Base-by-base conservation (phyloP, 345 rosid genomes). In the Salix brachista region DNA sequence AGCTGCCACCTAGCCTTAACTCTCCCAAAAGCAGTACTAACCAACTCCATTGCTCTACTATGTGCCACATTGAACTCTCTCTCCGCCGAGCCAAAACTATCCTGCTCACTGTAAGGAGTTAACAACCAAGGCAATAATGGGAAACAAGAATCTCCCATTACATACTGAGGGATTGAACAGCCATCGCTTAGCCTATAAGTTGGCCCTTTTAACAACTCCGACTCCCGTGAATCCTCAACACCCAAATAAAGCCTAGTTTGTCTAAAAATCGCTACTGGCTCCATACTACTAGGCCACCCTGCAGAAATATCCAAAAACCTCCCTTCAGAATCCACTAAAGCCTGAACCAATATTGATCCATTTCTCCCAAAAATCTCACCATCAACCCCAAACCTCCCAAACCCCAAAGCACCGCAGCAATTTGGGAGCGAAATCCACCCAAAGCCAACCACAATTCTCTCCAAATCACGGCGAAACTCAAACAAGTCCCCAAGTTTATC, bases 81-180 rank as follows among this genome's bases (percentile, higher is more conserved):
- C 76, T 80, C 79, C 0, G 78, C 78, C 1, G 82, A 85, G 48
- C 87, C 76, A 8, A 83, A 85, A 78, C 89, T 83, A 54, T 84
- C 83, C n/a, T 85, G 91, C 30, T 87, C 92, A 18, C 79, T 77
- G 61, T 87, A 94, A 70, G 95, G 94, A 52, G 94, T 89, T 78
- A 91, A 44, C 68, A 94, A 92, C 98, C 97, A 94, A 14, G 91
- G 85, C 74, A 89, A 67, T 23, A 89, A 81, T 21, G 98, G 95
- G 52, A 91, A 89, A 82, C 90, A 80, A 62, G 91, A 86, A 79
- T 87, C 89, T 5, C 95, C 98, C 50, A 94, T 67, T 18, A 94
- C 50, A 77, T 88, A 91, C 10, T 80, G 94, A 36, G 89, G 90
- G 77, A 90, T 82, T 17, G 78, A 84, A 69, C 76, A 61, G 8